Evolutionary conservation across 805 yeast species (phyloP), one percentile per base, ranked within the genome.

Genomic region (Candida peoriensis): DNA sequence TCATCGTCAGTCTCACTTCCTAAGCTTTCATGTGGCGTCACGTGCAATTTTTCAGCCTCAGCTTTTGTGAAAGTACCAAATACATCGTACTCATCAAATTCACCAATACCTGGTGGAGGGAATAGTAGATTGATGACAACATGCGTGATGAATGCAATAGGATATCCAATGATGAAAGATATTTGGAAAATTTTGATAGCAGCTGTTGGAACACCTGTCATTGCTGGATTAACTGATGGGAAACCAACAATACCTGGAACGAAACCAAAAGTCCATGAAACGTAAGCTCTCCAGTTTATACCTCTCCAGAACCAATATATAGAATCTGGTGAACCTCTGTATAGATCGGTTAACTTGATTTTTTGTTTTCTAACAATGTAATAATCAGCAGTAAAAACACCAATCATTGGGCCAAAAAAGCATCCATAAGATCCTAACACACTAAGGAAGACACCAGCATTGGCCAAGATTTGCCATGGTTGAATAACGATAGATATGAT

Each of bases 401-500:
- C 64, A 34, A 70, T 44, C 49, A 60, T 57, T 20, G 73, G 68
- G 15, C 78, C 80, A 28, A 62, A 57, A 40, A 72, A 44, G 36
- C 70, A 52, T 25, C 57, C 57, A 28, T 52, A 52, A 1, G 57
- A 50, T 15, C 46, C 39, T 15, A 52, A 33, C 2, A 49, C 54
- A 20, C 24, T 37, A 5, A 47, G 9, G 26, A 52, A 52, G 13
- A 52, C 55, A n/a, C 38, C n/a, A 3, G 55, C 50, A 31, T 46
- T 50, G 3, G 50, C 50, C 24, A 50, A 10, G 19, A 52, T 50
- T 33, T 51, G 54, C 95, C 95, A 85, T 23, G 95, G 95, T 47
- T 86, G 80, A 44, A 83, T 79, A 36, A 77, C 74, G 41, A 78
- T 66, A 1, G 85, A 85, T 41, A 84, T 60, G 10, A 66, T 61